phyloP scores from a whole-genome alignment of 2,329 filamentous ascomycete species.

The Fusarium nematophilum region DNA sequence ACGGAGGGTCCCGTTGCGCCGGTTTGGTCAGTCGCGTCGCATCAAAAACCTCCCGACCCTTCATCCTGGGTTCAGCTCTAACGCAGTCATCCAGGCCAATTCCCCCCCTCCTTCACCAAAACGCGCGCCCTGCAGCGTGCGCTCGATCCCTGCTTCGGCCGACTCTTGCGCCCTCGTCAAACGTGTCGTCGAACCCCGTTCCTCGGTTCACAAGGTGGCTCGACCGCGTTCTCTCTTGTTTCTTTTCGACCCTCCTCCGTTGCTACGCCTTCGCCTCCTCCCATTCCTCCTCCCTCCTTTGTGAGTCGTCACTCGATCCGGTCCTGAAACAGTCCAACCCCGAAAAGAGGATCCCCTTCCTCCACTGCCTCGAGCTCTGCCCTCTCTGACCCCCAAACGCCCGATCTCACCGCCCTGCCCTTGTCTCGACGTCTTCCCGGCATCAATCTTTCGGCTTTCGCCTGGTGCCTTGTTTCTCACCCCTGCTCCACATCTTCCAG shows the following conservation, averaged over 20 bases:
- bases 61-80: slow-evolving; percentile 5
- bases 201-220: slow-evolving; percentile 37
- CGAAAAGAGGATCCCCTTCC: slow-evolving; percentile 32
- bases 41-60: slow-evolving; percentile 4
- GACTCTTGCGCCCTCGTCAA: slow-evolving; percentile 40
- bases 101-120: background rate
- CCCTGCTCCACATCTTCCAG: slow-evolving; percentile 50
- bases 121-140: slow-evolving; percentile 35
- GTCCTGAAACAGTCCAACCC: slow-evolving; percentile 42
- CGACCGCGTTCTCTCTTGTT: slow-evolving; percentile 33
- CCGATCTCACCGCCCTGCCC: slow-evolving; percentile 38
- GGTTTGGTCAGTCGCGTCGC: background rate
- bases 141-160: slow-evolving; percentile 38
- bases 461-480: slow-evolving; percentile 39
- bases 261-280: slow-evolving; percentile 12
- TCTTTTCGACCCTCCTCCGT: slow-evolving; percentile 16
- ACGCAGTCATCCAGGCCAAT: background rate
- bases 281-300: slow-evolving; percentile 18
- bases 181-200: slow-evolving; percentile 19
- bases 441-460: slow-evolving; percentile 38
- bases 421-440: slow-evolving; percentile 23
- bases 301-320: slow-evolving; percentile 14
- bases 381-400: slow-evolving; percentile 41
- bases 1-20: background rate
- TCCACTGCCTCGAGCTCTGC: slow-evolving; percentile 33